Percentiles rank a stretch among this genome's conserved stretches.
Evolutionary conservation across 75 land plant genomes (phyloP).

Genomic region (Pinus albicaulis): DNA sequence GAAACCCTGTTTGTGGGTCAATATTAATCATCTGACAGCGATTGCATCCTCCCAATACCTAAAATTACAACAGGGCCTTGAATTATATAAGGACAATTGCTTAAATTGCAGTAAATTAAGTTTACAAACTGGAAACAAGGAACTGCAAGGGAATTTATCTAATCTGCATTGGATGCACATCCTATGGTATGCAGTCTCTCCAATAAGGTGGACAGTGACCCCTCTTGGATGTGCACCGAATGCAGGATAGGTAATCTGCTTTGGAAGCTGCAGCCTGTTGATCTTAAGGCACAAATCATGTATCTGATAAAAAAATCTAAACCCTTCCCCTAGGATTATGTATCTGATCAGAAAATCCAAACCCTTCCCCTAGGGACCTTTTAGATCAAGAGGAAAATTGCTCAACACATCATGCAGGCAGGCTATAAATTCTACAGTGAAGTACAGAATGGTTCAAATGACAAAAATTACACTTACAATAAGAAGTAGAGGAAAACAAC

Average conservation of each 20-base stretch:
- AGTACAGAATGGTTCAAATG: neutral
- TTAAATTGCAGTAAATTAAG: neutral
- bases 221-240: too few species aligned
- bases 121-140: too few species aligned
- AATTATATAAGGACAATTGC: neutral
- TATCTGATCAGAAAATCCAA: neutral
- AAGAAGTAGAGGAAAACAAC: neutral
- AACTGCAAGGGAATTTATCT: too few species aligned
- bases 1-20: conserved; percentile 39
- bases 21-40: conserved; percentile 92
- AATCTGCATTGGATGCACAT: too few species aligned
- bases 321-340: neutral
- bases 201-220: too few species aligned
- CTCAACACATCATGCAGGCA: neutral
- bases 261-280: neutral
- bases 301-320: neutral
- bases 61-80: neutral
- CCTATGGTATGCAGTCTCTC: too few species aligned
- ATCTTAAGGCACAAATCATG: neutral
- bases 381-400: neutral
- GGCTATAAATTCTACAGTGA: too few species aligned
- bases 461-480: neutral
- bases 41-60: conserved; percentile 96
- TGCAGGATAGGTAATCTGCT: too few species aligned
- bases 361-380: conserved; percentile 5